Evolutionary conservation across 768 basidiomycete species (phyloP).

Genomic region (Suillus decipiens): DNA sequence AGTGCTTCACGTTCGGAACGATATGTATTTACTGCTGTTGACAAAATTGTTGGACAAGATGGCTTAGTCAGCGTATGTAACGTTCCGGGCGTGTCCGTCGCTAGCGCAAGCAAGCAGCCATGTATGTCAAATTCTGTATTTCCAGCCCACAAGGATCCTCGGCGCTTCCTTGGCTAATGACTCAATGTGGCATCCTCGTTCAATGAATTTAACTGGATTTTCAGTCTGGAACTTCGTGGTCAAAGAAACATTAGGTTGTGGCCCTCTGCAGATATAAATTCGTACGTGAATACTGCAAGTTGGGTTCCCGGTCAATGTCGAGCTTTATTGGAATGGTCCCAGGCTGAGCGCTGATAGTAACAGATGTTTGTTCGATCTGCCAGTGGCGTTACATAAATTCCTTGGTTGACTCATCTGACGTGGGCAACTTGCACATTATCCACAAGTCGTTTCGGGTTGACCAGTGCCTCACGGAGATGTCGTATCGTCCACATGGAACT

Average conservation of each 20-base stretch:
- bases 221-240: background rate
- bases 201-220: background rate
- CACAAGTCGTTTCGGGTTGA: background rate
- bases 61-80: slow-evolving; percentile 1
- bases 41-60: background rate
- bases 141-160: background rate
- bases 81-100: background rate
- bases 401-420: background rate
- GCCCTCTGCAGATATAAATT: background rate
- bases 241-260: background rate
- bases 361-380: background rate
- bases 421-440: background rate
- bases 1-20: background rate
- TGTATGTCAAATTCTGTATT: background rate
- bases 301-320: background rate
- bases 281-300: background rate
- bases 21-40: slow-evolving; percentile 3
- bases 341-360: background rate
- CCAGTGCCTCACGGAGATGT: background rate
- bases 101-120: no score
- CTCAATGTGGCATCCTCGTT: background rate
- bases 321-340: background rate
- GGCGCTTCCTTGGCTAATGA: background rate
- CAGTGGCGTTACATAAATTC: background rate
- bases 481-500: background rate